Evolutionary conservation across 106 monocot genomes (phyloP).

Genomic region (Dendrobium huoshanense): DNA sequence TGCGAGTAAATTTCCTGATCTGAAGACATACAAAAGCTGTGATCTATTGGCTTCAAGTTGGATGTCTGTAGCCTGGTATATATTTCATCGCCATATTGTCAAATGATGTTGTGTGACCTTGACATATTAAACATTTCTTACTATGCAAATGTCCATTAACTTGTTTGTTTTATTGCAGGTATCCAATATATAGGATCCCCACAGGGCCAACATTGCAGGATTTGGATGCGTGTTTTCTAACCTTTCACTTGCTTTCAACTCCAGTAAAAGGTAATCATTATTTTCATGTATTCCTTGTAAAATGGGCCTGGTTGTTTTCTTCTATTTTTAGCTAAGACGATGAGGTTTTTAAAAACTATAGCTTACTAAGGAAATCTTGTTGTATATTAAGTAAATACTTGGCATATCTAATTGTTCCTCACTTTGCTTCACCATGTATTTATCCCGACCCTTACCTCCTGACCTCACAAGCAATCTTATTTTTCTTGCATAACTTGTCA

Average conservation of each 20-base stretch:
- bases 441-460: too few species aligned
- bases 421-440: too few species aligned
- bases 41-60: constrained; percentile 80
- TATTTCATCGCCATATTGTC: background rate
- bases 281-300: background rate
- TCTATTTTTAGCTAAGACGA: background rate
- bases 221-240: constrained; percentile 90
- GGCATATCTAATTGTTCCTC: too few species aligned
- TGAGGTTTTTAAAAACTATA: too few species aligned
- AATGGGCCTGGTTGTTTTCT: too few species aligned
- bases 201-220: constrained; percentile 79
- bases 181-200: constrained; percentile 96
- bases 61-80: constrained; percentile 93
- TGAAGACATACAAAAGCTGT: constrained; percentile 79
- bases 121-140: background rate
- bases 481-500: too few species aligned
- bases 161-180: constrained; percentile 38
- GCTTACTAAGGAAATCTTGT: too few species aligned
- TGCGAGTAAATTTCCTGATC: constrained; percentile 60
- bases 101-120: too few species aligned
- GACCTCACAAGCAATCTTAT: too few species aligned
- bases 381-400: too few species aligned
- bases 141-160: background rate
- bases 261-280: constrained; percentile 46
- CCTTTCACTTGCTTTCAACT: constrained; percentile 64